Percentiles rank a stretch among this genome's conserved stretches.
These are phyloP conservation scores for Salix caprea DNA, from an alignment of 345 rosid genomes.

Conservation along the genomic window DNA sequence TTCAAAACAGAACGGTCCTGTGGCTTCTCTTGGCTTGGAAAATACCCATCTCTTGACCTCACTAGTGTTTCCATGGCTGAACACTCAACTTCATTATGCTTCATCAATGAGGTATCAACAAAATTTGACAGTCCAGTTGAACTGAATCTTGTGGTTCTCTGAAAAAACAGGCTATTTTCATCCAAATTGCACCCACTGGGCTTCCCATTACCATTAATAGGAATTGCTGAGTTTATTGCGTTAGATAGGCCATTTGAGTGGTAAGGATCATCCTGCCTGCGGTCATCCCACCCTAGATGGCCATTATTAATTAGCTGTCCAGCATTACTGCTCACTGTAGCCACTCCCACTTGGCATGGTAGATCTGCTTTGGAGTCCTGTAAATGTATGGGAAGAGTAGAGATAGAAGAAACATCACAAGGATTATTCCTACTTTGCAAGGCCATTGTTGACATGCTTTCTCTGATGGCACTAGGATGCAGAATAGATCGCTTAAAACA, in stretches of 20 bases:
- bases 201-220: slow-evolving; percentile 27
- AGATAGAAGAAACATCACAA: slow-evolving; percentile 34
- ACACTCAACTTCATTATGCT: slow-evolving; percentile 31
- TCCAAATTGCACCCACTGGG: slow-evolving; percentile 34
- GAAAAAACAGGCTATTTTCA: slow-evolving; percentile 29
- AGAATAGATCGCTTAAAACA: slow-evolving; percentile 24
- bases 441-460: slow-evolving; percentile 35
- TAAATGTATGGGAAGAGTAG: slow-evolving; percentile 23
- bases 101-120: slow-evolving; percentile 33
- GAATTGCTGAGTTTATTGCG: slow-evolving; percentile 32
- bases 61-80: slow-evolving; percentile 33
- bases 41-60: slow-evolving; percentile 42
- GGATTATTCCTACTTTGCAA: slow-evolving; percentile 36
- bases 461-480: slow-evolving; percentile 31
- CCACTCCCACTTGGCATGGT: slow-evolving; percentile 19
- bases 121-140: slow-evolving; percentile 31
- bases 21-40: slow-evolving; percentile 38
- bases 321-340: slow-evolving; percentile 14
- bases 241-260: slow-evolving; percentile 21
- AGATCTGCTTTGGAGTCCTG: slow-evolving; percentile 29
- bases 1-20: slow-evolving; percentile 41
- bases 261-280: slow-evolving; percentile 26
- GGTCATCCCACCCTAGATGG: slow-evolving; percentile 41
- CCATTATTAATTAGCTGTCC: slow-evolving; percentile 31
- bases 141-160: slow-evolving; percentile 36